Evolutionary conservation across 768 basidiomycete species (phyloP).

Genomic region (Tulasnella sp.): DNA sequence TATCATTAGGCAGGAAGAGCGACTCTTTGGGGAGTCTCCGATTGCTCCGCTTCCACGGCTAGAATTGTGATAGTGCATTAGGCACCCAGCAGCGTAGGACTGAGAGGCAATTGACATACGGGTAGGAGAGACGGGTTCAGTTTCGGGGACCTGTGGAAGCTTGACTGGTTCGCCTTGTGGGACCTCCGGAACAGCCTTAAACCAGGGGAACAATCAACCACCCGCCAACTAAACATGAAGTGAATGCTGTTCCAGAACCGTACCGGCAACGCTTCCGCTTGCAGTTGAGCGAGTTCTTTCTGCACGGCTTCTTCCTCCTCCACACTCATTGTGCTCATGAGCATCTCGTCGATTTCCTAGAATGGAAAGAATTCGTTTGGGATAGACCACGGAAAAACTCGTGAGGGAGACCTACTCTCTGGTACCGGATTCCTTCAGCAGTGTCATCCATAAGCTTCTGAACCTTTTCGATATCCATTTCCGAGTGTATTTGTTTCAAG

Average conservation of each 20-base stretch:
- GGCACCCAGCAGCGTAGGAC: background rate
- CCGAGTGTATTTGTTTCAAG: slow-evolving; percentile 87
- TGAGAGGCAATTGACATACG: background rate
- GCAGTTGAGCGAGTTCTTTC: slow-evolving; percentile 66
- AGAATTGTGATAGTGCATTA: background rate
- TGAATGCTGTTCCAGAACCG: slow-evolving; percentile 10
- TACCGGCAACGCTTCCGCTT: slow-evolving; percentile 52
- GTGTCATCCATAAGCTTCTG: slow-evolving; percentile 93
- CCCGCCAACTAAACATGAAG: slow-evolving; percentile 29
- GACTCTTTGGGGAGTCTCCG: background rate
- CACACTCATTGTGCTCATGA: slow-evolving; percentile 71
- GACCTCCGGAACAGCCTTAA: slow-evolving; percentile 31
- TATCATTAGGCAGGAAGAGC: background rate
- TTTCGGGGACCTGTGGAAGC: slow-evolving; percentile 55
- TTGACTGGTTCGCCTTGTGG: slow-evolving; percentile 36
- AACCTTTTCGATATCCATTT: slow-evolving; percentile 89
- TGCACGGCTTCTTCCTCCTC: slow-evolving; percentile 96
- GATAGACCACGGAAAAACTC: slow-evolving; percentile 2
- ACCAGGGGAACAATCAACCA: background rate
- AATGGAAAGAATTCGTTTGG: background rate
- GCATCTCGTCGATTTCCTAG: slow-evolving; percentile 88
- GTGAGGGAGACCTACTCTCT: slow-evolving; percentile 54
- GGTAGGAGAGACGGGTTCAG: slow-evolving; percentile 38
- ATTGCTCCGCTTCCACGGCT: background rate
- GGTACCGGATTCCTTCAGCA: slow-evolving; percentile 86